Evolutionary conservation across 73 alveolate genomes (phyloP).

Genomic region (Paramecium sexaurelia): DNA sequence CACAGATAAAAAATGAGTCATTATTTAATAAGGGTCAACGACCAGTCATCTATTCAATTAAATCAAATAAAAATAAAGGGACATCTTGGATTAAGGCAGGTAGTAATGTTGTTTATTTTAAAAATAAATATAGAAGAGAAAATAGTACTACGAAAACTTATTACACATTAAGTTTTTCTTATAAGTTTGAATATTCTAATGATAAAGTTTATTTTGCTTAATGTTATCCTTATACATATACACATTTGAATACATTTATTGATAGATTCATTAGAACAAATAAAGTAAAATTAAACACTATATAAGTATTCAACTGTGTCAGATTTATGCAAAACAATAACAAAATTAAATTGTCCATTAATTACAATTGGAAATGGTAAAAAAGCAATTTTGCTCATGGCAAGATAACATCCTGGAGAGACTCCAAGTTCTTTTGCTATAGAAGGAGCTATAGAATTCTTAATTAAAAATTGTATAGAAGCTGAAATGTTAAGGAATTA

Average conservation of each 20-base stretch:
- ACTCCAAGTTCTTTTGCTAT: conserved; percentile 81
- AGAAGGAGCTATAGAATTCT: conserved; percentile 76
- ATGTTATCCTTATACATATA: conserved; percentile 94
- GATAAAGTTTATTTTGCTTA: conserved; percentile 97
- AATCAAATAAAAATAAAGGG: conserved; percentile 52
- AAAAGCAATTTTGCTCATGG: conserved; percentile 78
- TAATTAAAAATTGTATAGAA: conserved; percentile 75
- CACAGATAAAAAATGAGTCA: conserved; percentile 79
- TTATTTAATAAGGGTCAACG: conserved; percentile 86
- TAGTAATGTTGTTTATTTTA: conserved; percentile 71
- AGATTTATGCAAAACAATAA: background rate
- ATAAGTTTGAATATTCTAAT: conserved; percentile 84
- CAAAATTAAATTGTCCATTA: background rate
- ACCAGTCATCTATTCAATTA: conserved; percentile 77
- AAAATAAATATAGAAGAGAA: conserved; percentile 60
- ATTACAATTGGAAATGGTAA: conserved; percentile 46
- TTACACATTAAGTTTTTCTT: conserved; percentile 91
- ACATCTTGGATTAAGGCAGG: conserved; percentile 84
- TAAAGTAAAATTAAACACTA: background rate
- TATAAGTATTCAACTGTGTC: background rate
- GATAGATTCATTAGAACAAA: background rate
- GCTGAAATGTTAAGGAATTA: conserved; percentile 78
- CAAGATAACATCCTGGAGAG: conserved; percentile 88
- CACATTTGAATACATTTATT: background rate
- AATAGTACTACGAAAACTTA: conserved; percentile 67